phyloP scores from a whole-genome alignment of 352 stramenopile genomes.

The Peronospora tabacina region DNA sequence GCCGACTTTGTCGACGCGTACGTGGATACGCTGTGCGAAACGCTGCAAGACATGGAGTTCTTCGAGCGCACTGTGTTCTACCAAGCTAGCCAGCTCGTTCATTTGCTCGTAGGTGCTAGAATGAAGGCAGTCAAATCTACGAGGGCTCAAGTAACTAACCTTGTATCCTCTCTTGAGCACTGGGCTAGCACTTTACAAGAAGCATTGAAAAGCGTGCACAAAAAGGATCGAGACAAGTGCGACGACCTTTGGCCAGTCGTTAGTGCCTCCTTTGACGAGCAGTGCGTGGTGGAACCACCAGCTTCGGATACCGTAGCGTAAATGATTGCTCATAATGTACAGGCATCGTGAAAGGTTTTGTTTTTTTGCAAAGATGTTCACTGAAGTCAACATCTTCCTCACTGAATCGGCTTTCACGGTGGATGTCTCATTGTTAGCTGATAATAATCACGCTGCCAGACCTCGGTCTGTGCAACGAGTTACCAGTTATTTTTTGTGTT shows the following conservation, averaged over 20 bases:
- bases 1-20: constrained; percentile 41
- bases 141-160: constrained; percentile 14
- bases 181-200: constrained; percentile 39
- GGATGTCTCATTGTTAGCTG: background rate
- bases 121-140: constrained; percentile 31
- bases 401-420: background rate
- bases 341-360: background rate
- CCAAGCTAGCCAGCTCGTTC: constrained; percentile 47
- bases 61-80: constrained; percentile 64
- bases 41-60: constrained; percentile 39
- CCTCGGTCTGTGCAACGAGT: background rate
- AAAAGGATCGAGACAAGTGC: constrained; percentile 37
- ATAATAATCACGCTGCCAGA: background rate
- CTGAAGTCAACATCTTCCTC: background rate
- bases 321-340: background rate
- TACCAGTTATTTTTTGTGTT: too few relatives aligned
- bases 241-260: constrained; percentile 44
- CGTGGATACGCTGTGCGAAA: constrained; percentile 39
- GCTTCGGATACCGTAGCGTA: constrained; percentile 1
- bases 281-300: constrained; percentile 18
- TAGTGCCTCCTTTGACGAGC: constrained; percentile 21
- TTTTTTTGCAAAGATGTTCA: background rate
- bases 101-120: constrained; percentile 33
- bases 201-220: constrained; percentile 31
- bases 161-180: constrained; percentile 25